Evolutionary conservation across 75 land plant genomes (phyloP).

Genomic region (Isoetes taiwanensis): DNA sequence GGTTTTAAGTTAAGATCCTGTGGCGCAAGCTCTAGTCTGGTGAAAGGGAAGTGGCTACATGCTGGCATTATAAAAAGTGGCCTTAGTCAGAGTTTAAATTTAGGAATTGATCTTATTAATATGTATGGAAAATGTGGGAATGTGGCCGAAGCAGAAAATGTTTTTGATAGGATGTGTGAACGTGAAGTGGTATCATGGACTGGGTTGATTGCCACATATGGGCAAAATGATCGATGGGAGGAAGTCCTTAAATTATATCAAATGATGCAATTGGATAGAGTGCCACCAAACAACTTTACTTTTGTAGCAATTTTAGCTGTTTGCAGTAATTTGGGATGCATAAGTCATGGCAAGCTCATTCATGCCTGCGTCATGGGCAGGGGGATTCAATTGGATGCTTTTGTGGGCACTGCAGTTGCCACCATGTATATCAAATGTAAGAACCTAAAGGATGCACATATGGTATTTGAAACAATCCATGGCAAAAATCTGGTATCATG

Average conservation of each 20-base stretch:
- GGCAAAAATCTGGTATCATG: background rate
- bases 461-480: background rate
- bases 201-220: slow-evolving; percentile 23
- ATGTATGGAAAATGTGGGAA: slow-evolving; percentile 52
- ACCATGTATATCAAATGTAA: slow-evolving; percentile 5
- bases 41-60: too few relatives aligned
- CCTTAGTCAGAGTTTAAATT: slow-evolving; percentile 1
- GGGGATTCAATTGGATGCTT: background rate
- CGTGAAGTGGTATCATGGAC: slow-evolving; percentile 44
- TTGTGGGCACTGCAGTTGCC: background rate
- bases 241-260: background rate
- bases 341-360: background rate
- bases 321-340: background rate
- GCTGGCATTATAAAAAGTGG: too few relatives aligned
- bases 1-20: too few relatives aligned
- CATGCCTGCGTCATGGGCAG: background rate
- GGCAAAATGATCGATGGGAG: slow-evolving; percentile 12
- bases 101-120: slow-evolving; percentile 18
- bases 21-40: too few relatives aligned
- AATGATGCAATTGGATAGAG: background rate
- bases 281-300: background rate
- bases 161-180: slow-evolving; percentile 28
- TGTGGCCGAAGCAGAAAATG: slow-evolving; percentile 16
- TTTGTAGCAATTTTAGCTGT: background rate
- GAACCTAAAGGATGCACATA: background rate